Base-by-base conservation (phyloP, 2,329 filamentous ascomycete genomes). In the Colletotrichum sp. region DNA sequence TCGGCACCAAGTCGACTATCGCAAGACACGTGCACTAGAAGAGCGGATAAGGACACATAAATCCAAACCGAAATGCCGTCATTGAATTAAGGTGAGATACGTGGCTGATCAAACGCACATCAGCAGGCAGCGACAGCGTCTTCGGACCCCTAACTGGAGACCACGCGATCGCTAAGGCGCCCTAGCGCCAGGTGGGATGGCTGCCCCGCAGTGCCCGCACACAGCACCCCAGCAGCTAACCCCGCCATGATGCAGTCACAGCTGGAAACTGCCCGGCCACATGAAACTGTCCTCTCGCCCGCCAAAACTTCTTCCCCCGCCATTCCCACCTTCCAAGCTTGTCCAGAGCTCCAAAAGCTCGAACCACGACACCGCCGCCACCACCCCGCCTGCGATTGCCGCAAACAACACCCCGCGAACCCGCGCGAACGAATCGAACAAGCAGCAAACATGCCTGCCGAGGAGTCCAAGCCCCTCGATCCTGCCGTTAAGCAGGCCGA, bases 391-490 rank as follows among this genome's bases (percentile, higher is more conserved):
- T 10, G 34, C 34, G 57, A 36, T 39, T 49, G 44, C 34, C 44
- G 21, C 49, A 52, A 52, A 26, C 36, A 39, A 21, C 57, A 62
- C 24, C 30, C 39, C 24, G 1, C 64, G 24, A 75, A 28, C 15
- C 24, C 34, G 49, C 57, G 28, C 28, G 63, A 76, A 68, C 44
- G 60, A 39, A 74, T 70, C 63, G 55, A 49, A 79, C 3, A 13
- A 74, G 32, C 66, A 26, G 12, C 15, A 52, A 75, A 44, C 36
- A 89, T 89, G 87, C 87, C 90, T 80, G 82, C 88, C 63, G 89
- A 93, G 83, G 90, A 93, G 82, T 93, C 92, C 60, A 94, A 94
- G 81, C 87, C 89, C 72, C 87, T 89, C 76, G 91, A 93, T 76
- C 85, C 88, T 78, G 84, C 85, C 78, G 87, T 88, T 80, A 87